Base-by-base conservation (phyloP, 768 basidiomycete genomes). In the Termitomyces heimii region DNA sequence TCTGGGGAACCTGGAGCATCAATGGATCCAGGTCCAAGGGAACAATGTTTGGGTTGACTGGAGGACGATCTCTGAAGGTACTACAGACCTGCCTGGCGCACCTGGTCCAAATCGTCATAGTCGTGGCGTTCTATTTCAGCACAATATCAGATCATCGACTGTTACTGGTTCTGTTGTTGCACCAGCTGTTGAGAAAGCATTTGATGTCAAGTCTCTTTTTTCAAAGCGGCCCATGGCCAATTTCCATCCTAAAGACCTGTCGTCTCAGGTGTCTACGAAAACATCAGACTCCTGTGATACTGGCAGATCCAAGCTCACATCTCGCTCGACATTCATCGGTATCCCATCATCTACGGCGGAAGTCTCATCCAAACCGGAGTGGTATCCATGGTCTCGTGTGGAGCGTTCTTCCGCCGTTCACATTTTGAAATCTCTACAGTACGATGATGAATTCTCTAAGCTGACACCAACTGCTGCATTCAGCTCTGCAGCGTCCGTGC, bases 1-100 rank as follows among this genome's bases (percentile, higher is more conserved):
- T 2, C 70, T 83, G 18, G 81, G 80, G 7, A 42, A 35, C 34
- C 61, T 66, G 68, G 73, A 75, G 53, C 56, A 43, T 18, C 46
- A 67, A 29, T 73, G 70, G 71, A 56, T 60, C 14, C 31, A 52
- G 9, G 53, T 58, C 52, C 60, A 54, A 32, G 56, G 58, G 20
- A 48, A 43, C 26, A 44, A 20, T 44, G n/a, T 53, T 18, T 76
- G 76, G 76, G 62, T 69, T 3, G 66, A 69, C 34, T 71, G 71
- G 71, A 63, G 55, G n/a, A 39, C 57, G 12, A 65, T 77, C 8
- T 58, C 67, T 2, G 59, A 63, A 20, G 68, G 63, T 9, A 59
- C 43, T 3, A 73, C 66, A 16, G 59, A 70, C 55, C 63, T 75
- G 32, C 75, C 75, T n/a, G 69, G 69, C 22, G 67, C 57, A 26